Evolutionary conservation across 1,284 basidiomycete genomes (phyloP), one percentile per base, ranked within the genome.

Genomic region (Heterobasidion annosum): DNA sequence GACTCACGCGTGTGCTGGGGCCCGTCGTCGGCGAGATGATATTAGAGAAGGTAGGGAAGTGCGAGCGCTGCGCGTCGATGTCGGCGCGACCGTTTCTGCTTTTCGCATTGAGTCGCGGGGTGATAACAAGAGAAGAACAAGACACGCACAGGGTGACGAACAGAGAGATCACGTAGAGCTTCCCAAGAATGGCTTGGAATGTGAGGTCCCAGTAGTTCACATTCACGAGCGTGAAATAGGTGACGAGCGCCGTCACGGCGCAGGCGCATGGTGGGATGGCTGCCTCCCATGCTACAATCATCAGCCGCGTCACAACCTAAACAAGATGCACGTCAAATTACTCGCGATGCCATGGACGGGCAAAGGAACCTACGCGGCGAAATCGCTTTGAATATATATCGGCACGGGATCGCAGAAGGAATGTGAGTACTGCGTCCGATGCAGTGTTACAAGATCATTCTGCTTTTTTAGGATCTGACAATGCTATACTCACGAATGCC

Each of bases 161-260:
- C 8, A 68, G 60, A 3, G 67, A 68, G 32, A 68, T 65, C 2
- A 66, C 67, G 56, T 68, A 68, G 32, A 68, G 63, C 53, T 68
- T 68, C 10, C 67, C 67, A 13, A 68, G 58, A 32, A 67, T 63
- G 0, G 64, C 62, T 54, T 68, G 67, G 56, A 65, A 63, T 43
- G 62, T 61, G 10, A 66, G 58, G 45, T 67, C 65, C 67, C 67
- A 68, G 42, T 63, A 64, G 47, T 65, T 63, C 34, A 33, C 16
- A 55, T 57, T 9, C n/a, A 65, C 66, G 50, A 65, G 47, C 2
- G 58, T 61, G 13, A 64, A 53, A 43, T 65, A 67, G 1, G 60
- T 62, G 32, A 64, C 55, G 25, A 64, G 61, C 2, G 64, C 63
- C 43, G 63, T 34, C 19, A 67, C 60, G 0, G 67, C 67, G 51